phyloP scores from a whole-genome alignment of 2,329 filamentous ascomycete species.

The Colletotrichum costaricense region DNA sequence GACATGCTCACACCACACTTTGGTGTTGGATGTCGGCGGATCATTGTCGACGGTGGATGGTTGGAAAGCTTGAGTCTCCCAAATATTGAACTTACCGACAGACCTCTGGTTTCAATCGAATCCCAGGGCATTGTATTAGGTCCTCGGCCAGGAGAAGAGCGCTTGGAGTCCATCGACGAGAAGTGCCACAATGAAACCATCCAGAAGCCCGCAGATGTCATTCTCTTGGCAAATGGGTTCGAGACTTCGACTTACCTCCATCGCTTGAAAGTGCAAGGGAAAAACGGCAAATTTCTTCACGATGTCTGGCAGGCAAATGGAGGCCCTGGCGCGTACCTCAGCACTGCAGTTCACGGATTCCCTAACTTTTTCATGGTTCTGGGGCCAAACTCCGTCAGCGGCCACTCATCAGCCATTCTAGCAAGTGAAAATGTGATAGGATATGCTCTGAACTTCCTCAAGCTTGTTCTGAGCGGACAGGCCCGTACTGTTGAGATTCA shows the following conservation, averaged over 20 bases:
- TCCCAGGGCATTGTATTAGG: conserved; percentile 47
- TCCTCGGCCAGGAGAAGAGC: background rate
- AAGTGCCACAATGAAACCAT: conserved; percentile 49
- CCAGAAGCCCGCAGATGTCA: conserved; percentile 60
- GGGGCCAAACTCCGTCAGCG: conserved; percentile 71
- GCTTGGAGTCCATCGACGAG: conserved; percentile 22
- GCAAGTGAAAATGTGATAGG: conserved; percentile 62
- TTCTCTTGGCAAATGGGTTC: conserved; percentile 72
- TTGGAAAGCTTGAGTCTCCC: conserved; percentile 60
- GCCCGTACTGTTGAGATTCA: background rate
- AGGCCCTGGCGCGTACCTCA: conserved; percentile 72
- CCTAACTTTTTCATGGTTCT: conserved; percentile 75
- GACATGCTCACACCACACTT: conserved; percentile 72
- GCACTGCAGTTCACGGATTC: conserved; percentile 67
- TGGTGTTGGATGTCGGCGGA: conserved; percentile 70
- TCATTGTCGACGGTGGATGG: conserved; percentile 69
- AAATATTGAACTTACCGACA: conserved; percentile 59
- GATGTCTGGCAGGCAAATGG: conserved; percentile 61
- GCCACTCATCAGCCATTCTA: conserved; percentile 71
- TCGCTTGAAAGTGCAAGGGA: conserved; percentile 59
- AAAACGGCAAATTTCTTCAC: conserved; percentile 50
- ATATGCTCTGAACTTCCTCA: background rate
- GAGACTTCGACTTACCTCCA: conserved; percentile 64
- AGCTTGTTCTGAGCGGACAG: background rate
- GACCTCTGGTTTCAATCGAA: conserved; percentile 59